Percentiles rank a stretch among this genome's conserved stretches.
Evolutionary conservation across 164 flowering plant genomes (phyloP).

Genomic region (Vitis amurensis): DNA sequence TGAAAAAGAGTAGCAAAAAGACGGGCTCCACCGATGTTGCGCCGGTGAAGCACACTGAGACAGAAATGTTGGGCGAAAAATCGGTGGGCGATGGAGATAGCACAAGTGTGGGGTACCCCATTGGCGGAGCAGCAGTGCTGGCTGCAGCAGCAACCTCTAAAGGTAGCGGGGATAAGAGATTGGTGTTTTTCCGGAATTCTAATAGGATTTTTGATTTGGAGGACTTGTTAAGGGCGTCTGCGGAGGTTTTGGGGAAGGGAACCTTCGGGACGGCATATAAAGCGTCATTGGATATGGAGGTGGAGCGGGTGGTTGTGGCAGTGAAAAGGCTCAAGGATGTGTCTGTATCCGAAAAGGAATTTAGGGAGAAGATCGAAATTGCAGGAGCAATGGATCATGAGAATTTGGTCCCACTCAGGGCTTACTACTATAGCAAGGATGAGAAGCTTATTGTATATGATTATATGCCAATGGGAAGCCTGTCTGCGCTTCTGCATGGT

Average conservation of each 20-base stretch:
- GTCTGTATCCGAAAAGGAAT: constrained; percentile 61
- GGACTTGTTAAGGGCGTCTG: constrained; percentile 75
- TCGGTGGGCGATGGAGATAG: constrained; percentile 11
- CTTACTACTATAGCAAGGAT: constrained; percentile 66
- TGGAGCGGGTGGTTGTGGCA: constrained; percentile 49
- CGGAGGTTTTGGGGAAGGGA: constrained; percentile 88
- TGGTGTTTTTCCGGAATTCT: constrained; percentile 52
- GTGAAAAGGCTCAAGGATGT: constrained; percentile 95
- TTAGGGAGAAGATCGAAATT: constrained; percentile 69
- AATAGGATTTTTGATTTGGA: constrained; percentile 54
- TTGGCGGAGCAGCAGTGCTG: background rate
- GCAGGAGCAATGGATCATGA: constrained; percentile 69
- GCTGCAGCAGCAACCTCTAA: background rate
- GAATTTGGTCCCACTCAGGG: constrained; percentile 79
- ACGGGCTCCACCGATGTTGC: constrained; percentile 27
- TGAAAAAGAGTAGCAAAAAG: constrained; percentile 31
- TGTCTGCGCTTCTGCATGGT: constrained; percentile 97
- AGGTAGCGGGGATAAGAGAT: constrained; percentile 24
- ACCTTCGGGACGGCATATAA: constrained; percentile 78
- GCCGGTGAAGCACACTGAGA: constrained; percentile 28
- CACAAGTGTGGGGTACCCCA: constrained; percentile 7
- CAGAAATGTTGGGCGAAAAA: constrained; percentile 27
- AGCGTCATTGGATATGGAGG: constrained; percentile 68
- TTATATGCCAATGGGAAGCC: constrained; percentile 92
- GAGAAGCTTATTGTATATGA: constrained; percentile 94